Conservation (phyloP, 805 yeast genomes). For the Yamadazyma takamatsuzukensis region DNA sequence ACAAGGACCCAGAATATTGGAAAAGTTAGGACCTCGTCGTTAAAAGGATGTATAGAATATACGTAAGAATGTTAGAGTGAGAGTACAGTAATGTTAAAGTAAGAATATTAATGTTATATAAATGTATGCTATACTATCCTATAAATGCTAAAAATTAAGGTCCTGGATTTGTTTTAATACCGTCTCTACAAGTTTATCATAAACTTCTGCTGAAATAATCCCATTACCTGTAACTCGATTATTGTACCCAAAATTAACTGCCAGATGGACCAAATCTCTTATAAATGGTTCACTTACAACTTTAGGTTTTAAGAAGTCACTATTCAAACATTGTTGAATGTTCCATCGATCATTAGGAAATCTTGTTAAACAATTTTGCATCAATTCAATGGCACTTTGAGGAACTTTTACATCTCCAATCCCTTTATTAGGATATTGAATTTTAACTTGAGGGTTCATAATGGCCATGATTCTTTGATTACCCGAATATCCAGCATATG, state of each 20-base stretch:
- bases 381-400: slow-evolving; percentile 61
- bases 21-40: slow-evolving; percentile 84
- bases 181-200: slow-evolving; percentile 37
- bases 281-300: slow-evolving; percentile 65
- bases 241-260: slow-evolving; percentile 66
- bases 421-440: slow-evolving; percentile 62
- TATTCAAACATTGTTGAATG: slow-evolving; percentile 53
- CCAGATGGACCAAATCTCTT: slow-evolving; percentile 68
- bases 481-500: slow-evolving; percentile 77
- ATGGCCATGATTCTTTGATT: slow-evolving; percentile 78
- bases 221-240: slow-evolving; percentile 35
- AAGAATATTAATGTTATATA: too few species aligned
- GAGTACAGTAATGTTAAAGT: too few species aligned
- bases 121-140: too few species aligned
- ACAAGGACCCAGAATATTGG: slow-evolving; percentile 81
- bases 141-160: slow-evolving; percentile 28
- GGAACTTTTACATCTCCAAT: slow-evolving; percentile 65
- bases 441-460: slow-evolving; percentile 75
- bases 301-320: slow-evolving; percentile 72
- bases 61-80: slow-evolving; percentile 3
- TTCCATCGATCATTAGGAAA: slow-evolving; percentile 69
- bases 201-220: slow-evolving; percentile 38
- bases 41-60: slow-evolving; percentile 1
- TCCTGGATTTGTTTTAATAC: slow-evolving; percentile 37
- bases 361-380: slow-evolving; percentile 66